Conservation (phyloP, 441 rosid species). For the Rhodomyrtus psidioides region DNA sequence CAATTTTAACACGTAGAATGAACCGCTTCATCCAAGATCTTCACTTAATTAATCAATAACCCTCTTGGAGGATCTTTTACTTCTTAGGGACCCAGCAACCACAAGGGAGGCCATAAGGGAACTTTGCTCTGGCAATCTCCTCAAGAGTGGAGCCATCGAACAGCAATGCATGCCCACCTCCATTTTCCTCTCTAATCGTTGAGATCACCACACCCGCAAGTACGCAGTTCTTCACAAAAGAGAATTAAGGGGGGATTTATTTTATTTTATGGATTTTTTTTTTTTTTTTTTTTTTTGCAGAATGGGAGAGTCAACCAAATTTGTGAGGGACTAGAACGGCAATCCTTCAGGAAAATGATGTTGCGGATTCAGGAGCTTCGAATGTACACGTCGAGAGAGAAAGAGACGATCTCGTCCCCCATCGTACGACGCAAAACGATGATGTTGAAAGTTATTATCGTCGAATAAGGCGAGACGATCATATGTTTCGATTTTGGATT, state of each 20-base stretch:
- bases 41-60: background rate
- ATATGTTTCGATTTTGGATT: no score
- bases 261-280: background rate
- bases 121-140: constrained; percentile 65
- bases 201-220: no score
- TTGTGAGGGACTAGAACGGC: background rate
- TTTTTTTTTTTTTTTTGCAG: no score
- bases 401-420: no score
- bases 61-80: background rate
- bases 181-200: no score
- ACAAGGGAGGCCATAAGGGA: constrained; percentile 84
- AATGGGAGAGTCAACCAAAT: background rate
- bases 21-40: background rate
- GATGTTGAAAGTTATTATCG: no score
- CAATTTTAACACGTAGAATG: no score
- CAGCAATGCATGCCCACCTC: constrained; percentile 67
- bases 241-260: background rate
- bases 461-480: no score
- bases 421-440: no score
- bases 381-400: no score
- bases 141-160: constrained; percentile 57
- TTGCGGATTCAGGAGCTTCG: no score
- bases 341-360: background rate
- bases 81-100: constrained; percentile 82
- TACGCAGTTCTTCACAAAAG: background rate